Evolutionary conservation across 192 early-diverging fungal species (phyloP).

Genomic region (Allomyces macrogynus): DNA sequence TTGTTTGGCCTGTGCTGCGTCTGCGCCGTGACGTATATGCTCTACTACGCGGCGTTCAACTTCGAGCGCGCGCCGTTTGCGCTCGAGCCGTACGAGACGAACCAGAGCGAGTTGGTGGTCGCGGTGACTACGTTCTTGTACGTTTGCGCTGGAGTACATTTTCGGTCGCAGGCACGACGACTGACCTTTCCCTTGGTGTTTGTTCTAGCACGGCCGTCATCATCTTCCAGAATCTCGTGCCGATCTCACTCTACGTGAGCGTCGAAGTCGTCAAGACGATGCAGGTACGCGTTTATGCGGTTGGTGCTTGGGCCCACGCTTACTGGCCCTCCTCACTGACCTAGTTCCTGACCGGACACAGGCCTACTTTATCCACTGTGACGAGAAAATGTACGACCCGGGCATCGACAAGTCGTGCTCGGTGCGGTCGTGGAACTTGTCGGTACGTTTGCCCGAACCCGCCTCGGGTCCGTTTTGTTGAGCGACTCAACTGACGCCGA

Average conservation of each 20-base stretch:
- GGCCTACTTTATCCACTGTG: conserved; percentile 79
- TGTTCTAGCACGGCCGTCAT: conserved; percentile 58
- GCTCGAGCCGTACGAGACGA: conserved; percentile 15
- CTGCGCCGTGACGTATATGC: conserved; percentile 37
- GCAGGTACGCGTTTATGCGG: conserved; percentile 25
- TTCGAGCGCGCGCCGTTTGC: conserved; percentile 25
- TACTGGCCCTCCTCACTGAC: conserved; percentile 1
- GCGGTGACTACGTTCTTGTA: neutral
- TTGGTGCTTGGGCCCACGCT: neutral
- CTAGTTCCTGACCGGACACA: conserved; percentile 6
- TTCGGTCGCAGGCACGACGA: too few relatives aligned
- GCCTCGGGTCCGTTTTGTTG: conserved; percentile 1
- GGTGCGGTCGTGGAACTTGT: conserved; percentile 72
- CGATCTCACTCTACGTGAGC: conserved; percentile 83
- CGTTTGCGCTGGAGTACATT: too few relatives aligned
- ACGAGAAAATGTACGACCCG: conserved; percentile 78
- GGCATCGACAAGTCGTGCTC: conserved; percentile 53
- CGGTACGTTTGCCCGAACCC: conserved; percentile 8
- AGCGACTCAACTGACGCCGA: neutral
- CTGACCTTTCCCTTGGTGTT: too few relatives aligned
- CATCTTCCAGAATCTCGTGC: conserved; percentile 86
- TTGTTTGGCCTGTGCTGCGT: conserved; percentile 51
- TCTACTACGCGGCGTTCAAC: conserved; percentile 30
- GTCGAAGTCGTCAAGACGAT: conserved; percentile 81
- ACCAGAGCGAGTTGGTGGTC: conserved; percentile 45